A percentile compares a stretch with the other conserved stretches of the same genome.
phyloP scores from a whole-genome alignment of 179 eudicot genomes.

The Camellia oleifera region DNA sequence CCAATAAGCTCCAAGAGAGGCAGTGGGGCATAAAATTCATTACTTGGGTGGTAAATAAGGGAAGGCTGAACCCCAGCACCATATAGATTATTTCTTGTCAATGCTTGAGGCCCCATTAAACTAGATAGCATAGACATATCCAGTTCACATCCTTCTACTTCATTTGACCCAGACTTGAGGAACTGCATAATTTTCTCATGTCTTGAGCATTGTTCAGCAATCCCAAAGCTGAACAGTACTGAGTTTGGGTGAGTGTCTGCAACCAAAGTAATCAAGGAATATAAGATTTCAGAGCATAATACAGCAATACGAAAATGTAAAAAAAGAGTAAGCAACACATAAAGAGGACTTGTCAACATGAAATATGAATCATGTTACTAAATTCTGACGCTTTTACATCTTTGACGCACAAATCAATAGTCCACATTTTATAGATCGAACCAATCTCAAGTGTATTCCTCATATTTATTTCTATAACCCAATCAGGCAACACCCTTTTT shows the following conservation, averaged over 20 bases:
- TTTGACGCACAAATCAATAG: neutral
- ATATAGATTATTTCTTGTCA: neutral
- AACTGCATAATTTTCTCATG: conserved; percentile 44
- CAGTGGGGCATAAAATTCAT: conserved; percentile 30
- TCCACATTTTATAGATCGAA: neutral
- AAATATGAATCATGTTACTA: neutral
- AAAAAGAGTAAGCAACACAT: neutral
- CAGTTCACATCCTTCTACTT: conserved; percentile 32
- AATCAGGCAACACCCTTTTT: neutral
- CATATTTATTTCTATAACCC: neutral
- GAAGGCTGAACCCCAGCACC: conserved; percentile 24
- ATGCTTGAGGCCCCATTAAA: conserved; percentile 39
- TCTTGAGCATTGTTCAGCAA: conserved; percentile 42
- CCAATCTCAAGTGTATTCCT: neutral
- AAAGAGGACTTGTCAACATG: neutral
- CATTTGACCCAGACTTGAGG: conserved; percentile 45
- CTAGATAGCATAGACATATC: conserved; percentile 42
- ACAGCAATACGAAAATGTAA: neutral
- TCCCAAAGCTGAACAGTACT: conserved; percentile 42
- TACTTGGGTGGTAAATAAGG: conserved; percentile 42
- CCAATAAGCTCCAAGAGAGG: conserved; percentile 31
- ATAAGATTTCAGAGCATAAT: conserved; percentile 5
- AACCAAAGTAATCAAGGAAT: neutral
- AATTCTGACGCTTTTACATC: neutral
- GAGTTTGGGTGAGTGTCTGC: conserved; percentile 50